These are phyloP conservation scores for Fusarium nisikadoi DNA, from an alignment of 2,329 filamentous ascomycete species.

Conservation along the genomic window DNA sequence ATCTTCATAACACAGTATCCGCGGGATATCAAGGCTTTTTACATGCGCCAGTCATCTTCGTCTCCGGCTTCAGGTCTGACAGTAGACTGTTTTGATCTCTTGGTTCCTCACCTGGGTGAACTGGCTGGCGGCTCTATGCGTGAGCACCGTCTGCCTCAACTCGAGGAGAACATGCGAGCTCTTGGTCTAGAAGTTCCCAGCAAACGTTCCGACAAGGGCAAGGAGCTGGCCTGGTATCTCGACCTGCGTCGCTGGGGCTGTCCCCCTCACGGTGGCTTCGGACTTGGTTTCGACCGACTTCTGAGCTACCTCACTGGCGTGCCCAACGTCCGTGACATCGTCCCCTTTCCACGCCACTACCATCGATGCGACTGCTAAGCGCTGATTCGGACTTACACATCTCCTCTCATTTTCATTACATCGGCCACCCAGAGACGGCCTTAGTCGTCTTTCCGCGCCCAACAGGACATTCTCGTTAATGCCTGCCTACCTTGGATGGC, in stretches of 20 bases:
- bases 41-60: slow-evolving; percentile 58
- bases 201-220: slow-evolving; percentile 44
- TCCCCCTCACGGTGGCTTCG: slow-evolving; percentile 90
- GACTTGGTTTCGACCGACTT: slow-evolving; percentile 88
- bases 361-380: slow-evolving; percentile 69
- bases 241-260: slow-evolving; percentile 92
- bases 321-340: slow-evolving; percentile 83
- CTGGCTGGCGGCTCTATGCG: slow-evolving; percentile 90
- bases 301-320: slow-evolving; percentile 85
- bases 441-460: slow-evolving; percentile 6
- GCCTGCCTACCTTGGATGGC: slow-evolving; percentile 44
- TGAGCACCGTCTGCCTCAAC: slow-evolving; percentile 77
- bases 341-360: slow-evolving; percentile 83
- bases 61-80: slow-evolving; percentile 58
- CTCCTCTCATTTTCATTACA: neutral
- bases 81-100: slow-evolving; percentile 89
- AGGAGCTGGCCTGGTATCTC: slow-evolving; percentile 80
- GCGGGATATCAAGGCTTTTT: slow-evolving; percentile 90
- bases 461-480: slow-evolving; percentile 39
- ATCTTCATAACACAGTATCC: slow-evolving; percentile 96
- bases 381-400: neutral
- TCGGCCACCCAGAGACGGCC: neutral
- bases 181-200: slow-evolving; percentile 67
- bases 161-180: slow-evolving; percentile 76
- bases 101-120: slow-evolving; percentile 87